Base-by-base conservation (phyloP, 306 rosid genomes). In the Quercus aquifolioides region DNA sequence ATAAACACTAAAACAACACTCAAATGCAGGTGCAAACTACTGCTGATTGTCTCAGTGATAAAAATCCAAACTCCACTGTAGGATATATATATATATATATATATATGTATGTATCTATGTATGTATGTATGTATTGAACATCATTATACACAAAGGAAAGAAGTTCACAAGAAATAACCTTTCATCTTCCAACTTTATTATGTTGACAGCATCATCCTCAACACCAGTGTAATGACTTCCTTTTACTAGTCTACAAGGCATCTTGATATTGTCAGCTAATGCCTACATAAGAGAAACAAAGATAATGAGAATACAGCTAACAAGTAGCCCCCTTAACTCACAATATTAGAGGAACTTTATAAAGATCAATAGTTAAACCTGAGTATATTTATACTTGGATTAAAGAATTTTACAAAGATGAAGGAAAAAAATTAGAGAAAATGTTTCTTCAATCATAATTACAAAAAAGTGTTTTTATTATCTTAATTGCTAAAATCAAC, bases 161-260 rank as follows among this genome's bases (percentile, higher is more conserved):
- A 62, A 62, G 65, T 41, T 58, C 75, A 81, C 74, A 79, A 72
- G 23, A 26, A 38, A 83, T 52, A 60, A 95, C 99, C 99, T 93
- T 83, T 90, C 99, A 90, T 90, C 98, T 82, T 95, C 90, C 94
- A 93, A 80, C 88, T 93, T 95, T 88, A 95, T 87, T 75, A 93
- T 87, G 86, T 95, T 93, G 81, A 95, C 88, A 80, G 97, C 99
- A 82, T 88, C 98, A 81, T 95, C 98, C 87, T 95, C 99, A 55
- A 91, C 94, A 79, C 99, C 99, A 55, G 99, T 95, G 86, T 95
- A 95, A 84, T 95, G 98, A 84, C 94, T 86, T 58, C 98, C 99
- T 85, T 95, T 95, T 58, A 93, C 94, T 75, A 95, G 93, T 89
- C 93, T 95, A 88, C 99, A 95, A 72, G 98, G 98, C 93, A 95